Evolutionary conservation across 2,329 filamentous ascomycete species (phyloP), one percentile per base, ranked within the genome.

Genomic region (Metarhizium album): DNA sequence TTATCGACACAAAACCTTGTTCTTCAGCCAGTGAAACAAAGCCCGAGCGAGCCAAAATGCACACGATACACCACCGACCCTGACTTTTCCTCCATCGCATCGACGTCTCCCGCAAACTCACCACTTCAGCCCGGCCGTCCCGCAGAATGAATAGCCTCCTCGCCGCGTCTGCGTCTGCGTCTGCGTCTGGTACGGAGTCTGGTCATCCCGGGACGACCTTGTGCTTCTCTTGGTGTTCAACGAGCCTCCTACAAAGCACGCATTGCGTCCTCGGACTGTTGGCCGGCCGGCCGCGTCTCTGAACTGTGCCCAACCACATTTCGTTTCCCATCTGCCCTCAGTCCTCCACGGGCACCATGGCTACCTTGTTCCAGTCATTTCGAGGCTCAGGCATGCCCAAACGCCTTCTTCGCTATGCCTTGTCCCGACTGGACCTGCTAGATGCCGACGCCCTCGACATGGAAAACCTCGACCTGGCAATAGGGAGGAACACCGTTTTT

Each of bases 361-460:
- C 84, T 49, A 83, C 78, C 64, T 82, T 87, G 64, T 79, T 93
- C 62, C 83, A 75, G 67, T 76, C 74, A 52, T 80, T 82, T 61
- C 70, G 74, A 60, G 74, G 70, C 65, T 80, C 89, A 56, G 87
- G 81, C 59, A 88, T 95, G 74, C 87, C 90, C 71, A 95, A 93
- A 77, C 83, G 86, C 67, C 77, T 97, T 60, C 78, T 97, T 57
- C 84, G 88, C 58, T 95, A 93, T 72, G 88, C 84, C 47, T 74
- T 98, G 42, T 85, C 86, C 23, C 83, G 84, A 52, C 76, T 95
- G 53, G 90, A 95, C 59, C 76, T 96, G 50, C 80, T 98, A 53
- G 93, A 97, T 62, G 86, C 88, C 52, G 86, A 94, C 63, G 84
- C 86, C 13, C 73, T 96, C 58, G 87, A 96, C 62, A 77, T 93